Evolutionary conservation across 2,329 filamentous ascomycete species (phyloP).

Genomic region (Metarhizium guizhouense): DNA sequence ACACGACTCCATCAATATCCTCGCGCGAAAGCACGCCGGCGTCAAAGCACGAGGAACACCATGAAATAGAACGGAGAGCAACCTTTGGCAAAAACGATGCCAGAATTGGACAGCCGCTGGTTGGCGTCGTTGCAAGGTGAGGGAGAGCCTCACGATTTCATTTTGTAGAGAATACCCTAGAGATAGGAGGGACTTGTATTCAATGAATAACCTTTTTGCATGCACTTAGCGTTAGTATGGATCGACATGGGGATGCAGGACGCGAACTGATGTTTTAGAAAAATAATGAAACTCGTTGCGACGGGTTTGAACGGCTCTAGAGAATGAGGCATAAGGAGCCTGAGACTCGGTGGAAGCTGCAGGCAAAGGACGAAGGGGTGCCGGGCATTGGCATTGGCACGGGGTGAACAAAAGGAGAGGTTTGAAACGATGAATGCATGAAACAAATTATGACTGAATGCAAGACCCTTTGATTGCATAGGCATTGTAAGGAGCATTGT

Average conservation of each 20-base stretch:
- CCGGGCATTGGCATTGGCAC: neutral
- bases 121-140: constrained; percentile 20
- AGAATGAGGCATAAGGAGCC: neutral
- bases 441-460: neutral
- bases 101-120: constrained; percentile 12
- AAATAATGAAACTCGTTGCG: neutral
- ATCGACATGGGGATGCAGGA: neutral
- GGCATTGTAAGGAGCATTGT: too few relatives aligned
- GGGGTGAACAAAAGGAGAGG: neutral
- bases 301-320: neutral
- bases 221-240: neutral
- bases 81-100: constrained; percentile 20
- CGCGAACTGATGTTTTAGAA: neutral
- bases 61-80: constrained; percentile 25
- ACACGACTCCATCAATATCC: constrained; percentile 38
- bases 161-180: neutral
- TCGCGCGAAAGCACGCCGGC: constrained; percentile 38
- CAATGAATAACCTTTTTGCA: neutral
- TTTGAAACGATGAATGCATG: neutral
- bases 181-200: neutral
- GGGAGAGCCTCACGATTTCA: neutral
- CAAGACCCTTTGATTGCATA: neutral
- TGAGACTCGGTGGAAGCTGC: neutral
- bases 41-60: constrained; percentile 29
- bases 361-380: neutral